Percentiles rank a stretch among this genome's conserved stretches.
Conservation (phyloP, 2,329 filamentous ascomycete species). For the Cordyceps fumosorosea region DNA sequence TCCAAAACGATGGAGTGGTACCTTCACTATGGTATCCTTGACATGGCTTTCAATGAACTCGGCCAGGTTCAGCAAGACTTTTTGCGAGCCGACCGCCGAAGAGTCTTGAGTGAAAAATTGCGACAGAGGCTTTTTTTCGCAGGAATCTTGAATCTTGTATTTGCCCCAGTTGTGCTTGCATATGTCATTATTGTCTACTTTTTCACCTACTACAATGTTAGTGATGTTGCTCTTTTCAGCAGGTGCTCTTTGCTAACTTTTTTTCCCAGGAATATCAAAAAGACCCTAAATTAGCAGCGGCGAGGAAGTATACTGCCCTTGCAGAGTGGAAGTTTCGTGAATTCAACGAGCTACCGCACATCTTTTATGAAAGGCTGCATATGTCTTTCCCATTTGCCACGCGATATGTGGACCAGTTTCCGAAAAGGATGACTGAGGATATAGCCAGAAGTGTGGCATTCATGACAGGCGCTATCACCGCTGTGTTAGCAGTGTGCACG, state of each 20-base stretch:
- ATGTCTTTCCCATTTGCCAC: conserved; percentile 94
- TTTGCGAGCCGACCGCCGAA: conserved; percentile 74
- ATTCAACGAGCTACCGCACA: conserved; percentile 91
- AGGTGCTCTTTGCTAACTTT: background rate
- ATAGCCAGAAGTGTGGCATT: conserved; percentile 80
- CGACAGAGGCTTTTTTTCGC: conserved; percentile 73
- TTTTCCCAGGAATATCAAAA: conserved; percentile 76
- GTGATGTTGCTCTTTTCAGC: conserved; percentile 22
- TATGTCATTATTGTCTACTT: conserved; percentile 87
- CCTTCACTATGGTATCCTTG: conserved; percentile 80
- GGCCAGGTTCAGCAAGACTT: conserved; percentile 85
- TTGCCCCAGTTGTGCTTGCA: conserved; percentile 79
- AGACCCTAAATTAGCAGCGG: conserved; percentile 78
- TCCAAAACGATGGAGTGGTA: conserved; percentile 91
- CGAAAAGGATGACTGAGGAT: conserved; percentile 88
- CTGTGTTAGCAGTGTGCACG: conserved; percentile 76
- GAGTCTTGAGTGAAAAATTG: conserved; percentile 70
- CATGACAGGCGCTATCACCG: conserved; percentile 76
- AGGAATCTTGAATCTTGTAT: conserved; percentile 77
- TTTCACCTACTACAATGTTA: conserved; percentile 86
- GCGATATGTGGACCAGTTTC: conserved; percentile 91
- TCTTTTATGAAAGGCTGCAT: conserved; percentile 82
- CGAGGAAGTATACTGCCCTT: conserved; percentile 80
- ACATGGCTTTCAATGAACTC: conserved; percentile 86
- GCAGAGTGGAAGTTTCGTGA: conserved; percentile 98